phyloP scores from a whole-genome alignment of 441 rosid species.

The Adansonia madagascariensis region DNA sequence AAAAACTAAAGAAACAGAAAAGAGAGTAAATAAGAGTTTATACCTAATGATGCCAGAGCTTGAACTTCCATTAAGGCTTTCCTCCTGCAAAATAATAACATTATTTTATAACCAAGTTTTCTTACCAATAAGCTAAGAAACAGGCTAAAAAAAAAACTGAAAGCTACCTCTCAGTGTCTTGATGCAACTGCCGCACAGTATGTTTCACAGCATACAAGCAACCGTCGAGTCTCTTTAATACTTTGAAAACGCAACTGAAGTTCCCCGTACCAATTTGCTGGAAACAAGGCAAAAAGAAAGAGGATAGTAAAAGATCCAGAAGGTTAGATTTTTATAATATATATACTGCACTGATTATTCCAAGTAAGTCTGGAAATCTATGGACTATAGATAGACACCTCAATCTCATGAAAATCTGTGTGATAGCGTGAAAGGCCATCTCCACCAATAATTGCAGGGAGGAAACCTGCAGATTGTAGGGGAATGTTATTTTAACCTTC shows the following conservation, averaged over 20 bases:
- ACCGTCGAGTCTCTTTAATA: conserved; percentile 91
- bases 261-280: conserved; percentile 89
- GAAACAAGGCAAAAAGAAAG: conserved; percentile 26
- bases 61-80: conserved; percentile 99
- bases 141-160: not conserved
- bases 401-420: conserved; percentile 68
- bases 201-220: conserved; percentile 91
- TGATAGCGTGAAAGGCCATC: conserved; percentile 62
- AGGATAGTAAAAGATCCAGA: conserved; percentile 13
- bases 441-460: conserved; percentile 60
- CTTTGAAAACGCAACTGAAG: conserved; percentile 89
- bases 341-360: not conserved
- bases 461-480: conserved; percentile 54
- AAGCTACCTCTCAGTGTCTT: conserved; percentile 73
- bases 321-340: conserved; percentile 1
- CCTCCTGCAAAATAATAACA: conserved; percentile 53
- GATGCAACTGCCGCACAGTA: conserved; percentile 64
- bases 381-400: conserved; percentile 47
- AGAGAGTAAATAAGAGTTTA: conserved; percentile 16
- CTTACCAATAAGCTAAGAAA: conserved; percentile 16
- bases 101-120: not conserved
- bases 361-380: not conserved
- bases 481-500: conserved; percentile 13
- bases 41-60: conserved; percentile 92
- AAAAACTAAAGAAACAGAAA: not conserved